Percentiles rank a stretch among this genome's conserved stretches.
phyloP scores from a whole-genome alignment of 352 stramenopile genomes.

The Peronospora destructor region DNA sequence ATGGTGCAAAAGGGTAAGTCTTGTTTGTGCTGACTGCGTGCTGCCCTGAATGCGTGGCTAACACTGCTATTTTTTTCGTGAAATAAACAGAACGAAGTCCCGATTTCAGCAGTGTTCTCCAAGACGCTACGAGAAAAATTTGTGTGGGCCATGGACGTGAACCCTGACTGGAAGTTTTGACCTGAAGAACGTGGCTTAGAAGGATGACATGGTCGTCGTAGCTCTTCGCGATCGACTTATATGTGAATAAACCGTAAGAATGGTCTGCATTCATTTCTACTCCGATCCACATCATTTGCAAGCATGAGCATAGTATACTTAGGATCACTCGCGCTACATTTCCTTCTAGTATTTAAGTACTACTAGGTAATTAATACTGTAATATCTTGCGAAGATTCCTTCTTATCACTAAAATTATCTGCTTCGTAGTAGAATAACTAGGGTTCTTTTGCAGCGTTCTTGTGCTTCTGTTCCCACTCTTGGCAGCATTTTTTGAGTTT shows the following conservation, averaged over 20 bases:
- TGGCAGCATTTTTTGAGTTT: constrained; percentile 61
- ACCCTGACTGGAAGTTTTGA: constrained; percentile 94
- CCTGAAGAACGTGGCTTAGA: constrained; percentile 2
- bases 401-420: too few species aligned
- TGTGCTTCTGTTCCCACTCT: constrained; percentile 44
- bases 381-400: neutral
- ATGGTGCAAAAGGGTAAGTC: constrained; percentile 97
- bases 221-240: neutral
- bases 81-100: constrained; percentile 85
- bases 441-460: constrained; percentile 13
- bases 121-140: constrained; percentile 99
- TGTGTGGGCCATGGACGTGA: constrained; percentile 98
- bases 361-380: neutral
- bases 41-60: constrained; percentile 1
- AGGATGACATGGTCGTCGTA: constrained; percentile 4
- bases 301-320: neutral
- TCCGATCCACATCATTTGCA: neutral
- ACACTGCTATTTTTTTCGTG: neutral
- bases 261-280: neutral
- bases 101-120: constrained; percentile 97
- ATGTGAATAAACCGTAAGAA: constrained; percentile 1
- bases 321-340: neutral
- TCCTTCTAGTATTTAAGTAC: constrained; percentile 5
- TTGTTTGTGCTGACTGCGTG: constrained; percentile 58
- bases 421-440: constrained; percentile 5